Base-by-base conservation (phyloP, 2,329 filamentous ascomycete genomes). In the Stagonosporopsis vannaccii region DNA sequence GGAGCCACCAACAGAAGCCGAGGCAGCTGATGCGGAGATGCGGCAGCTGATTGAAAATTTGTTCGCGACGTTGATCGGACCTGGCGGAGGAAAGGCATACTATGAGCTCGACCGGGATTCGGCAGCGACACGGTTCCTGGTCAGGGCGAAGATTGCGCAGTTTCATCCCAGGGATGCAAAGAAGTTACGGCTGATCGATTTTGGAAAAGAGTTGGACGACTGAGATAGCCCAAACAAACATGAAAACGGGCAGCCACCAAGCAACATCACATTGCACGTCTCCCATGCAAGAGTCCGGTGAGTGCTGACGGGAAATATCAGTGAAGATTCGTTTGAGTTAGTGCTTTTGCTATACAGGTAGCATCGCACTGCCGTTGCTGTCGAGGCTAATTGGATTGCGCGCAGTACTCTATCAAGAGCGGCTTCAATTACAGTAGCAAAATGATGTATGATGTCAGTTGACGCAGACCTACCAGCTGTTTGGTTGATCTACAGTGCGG, bases 91-190 rank as follows among this genome's bases (percentile, higher is more conserved):
- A 8, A 76, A 77, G 20, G 77, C 77, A 3, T 85, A 85, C 61
- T 77, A 82, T 41, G 73, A 79, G 23, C 65, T 85, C 17, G 67
- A 77, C 25, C 74, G 77, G 30, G 83, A 85, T 52, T 82, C 81
- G 33, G 83, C 82, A 13, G 79, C 80, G 15, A 80, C 81, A 6
- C 75, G 83, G 39, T 85, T 85, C 59, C 67, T 85, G 30, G 79
- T 85, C 15, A 76, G 81, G 62, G 81, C 81, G 11, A 85, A 83
- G 66, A 79, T 85, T 52, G 83, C 83, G 13, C 82, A 84, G 57
- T 84, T 83, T 45, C 81, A 85, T 66, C 81, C 82, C 1, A 80
- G 79, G 55, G 82, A 85, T 71, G 83, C 83, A 15, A 74, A 75
- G 56, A 79, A 79, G 58, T 62, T 85, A 57, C 77, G 82, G 28